A percentile compares a stretch with the other conserved stretches of the same genome.
These are phyloP conservation scores for Colletotrichum sp. DNA, from an alignment of 2,329 filamentous ascomycete species.

Conservation along the genomic window DNA sequence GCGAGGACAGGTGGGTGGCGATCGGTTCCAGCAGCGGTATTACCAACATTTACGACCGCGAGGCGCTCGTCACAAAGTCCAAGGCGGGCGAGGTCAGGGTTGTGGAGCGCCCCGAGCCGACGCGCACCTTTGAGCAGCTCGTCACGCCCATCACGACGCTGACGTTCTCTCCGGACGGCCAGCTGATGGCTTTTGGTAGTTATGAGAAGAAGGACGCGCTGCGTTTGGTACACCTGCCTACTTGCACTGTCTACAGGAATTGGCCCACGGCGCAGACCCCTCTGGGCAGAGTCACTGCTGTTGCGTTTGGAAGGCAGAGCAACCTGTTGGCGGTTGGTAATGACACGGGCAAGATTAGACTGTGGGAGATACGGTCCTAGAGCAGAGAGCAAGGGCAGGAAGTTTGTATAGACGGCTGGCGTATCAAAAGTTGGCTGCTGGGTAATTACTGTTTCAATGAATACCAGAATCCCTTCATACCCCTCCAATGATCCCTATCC, in stretches of 20 bases:
- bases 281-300: constrained; percentile 78
- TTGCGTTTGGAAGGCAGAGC: constrained; percentile 70
- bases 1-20: constrained; percentile 87
- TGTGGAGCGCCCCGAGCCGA: constrained; percentile 73
- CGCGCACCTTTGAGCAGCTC: constrained; percentile 80
- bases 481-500: not conserved
- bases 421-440: not conserved
- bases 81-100: constrained; percentile 51
- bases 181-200: constrained; percentile 86
- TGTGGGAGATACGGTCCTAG: constrained; percentile 85
- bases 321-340: constrained; percentile 85
- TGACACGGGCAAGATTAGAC: constrained; percentile 82
- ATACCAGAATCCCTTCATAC: not conserved
- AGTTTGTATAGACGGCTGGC: not conserved
- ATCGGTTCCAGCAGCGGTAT: constrained; percentile 87
- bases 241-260: constrained; percentile 92
- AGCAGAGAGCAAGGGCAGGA: constrained; percentile 27
- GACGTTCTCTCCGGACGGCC: constrained; percentile 85
- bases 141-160: constrained; percentile 84
- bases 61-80: constrained; percentile 54
- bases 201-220: constrained; percentile 88
- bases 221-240: constrained; percentile 86
- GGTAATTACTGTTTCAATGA: not conserved
- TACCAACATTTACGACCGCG: constrained; percentile 90
- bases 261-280: constrained; percentile 95